Base-by-base conservation (phyloP, 208 protist species). In the Angomonas ambiguus region DNA sequence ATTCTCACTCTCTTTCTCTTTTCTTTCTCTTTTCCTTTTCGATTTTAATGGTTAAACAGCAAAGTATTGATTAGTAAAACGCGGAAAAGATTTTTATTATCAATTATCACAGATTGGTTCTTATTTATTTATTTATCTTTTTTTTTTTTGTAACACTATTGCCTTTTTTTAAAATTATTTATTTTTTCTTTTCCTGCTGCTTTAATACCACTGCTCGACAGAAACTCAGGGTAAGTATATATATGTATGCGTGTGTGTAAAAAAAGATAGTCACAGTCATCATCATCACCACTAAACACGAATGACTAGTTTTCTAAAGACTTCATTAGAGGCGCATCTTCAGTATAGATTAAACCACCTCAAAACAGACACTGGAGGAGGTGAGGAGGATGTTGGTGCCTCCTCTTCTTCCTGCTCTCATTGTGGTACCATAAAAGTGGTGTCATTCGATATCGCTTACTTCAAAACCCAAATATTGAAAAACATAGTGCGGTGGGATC, bases 91-190 rank as follows among this genome's bases (percentile, higher is more conserved):
- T 64, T 64, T 32, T 25, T 41, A 18, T 64, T 16, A 20, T 64
- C 10, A 4, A 25, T 64, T 64, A 3, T 48, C 28, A 6, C 20
- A 5, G 4, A 32, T 8, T 63, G 2, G 13, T 25, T 49, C 32
- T 49, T 38, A 31, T 31, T 63, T 13, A 10, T 31, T 49, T 6
- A 10, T 6, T 63, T 25, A 25, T 65, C 59, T 65, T 65, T 45
- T 24, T 58, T 62, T 53, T 62, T 27, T 35, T 28, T 56, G 13
- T 64, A 2, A 11, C 33, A 2, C 30, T 51, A 20, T 65, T 65
- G 34, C 34, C 27, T 48, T 8, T 67, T 4, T 24, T 58, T 56
- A 4, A n/a, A 32, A 4, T 34, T 25, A 16, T 27, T 11, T 53
- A 11, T 53, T 51, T 16, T 20, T 2, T 53, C 55, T 6, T 34